Conservation (phyloP, 176 grass and related monocot genomes). For the Eragrostis curvula region DNA sequence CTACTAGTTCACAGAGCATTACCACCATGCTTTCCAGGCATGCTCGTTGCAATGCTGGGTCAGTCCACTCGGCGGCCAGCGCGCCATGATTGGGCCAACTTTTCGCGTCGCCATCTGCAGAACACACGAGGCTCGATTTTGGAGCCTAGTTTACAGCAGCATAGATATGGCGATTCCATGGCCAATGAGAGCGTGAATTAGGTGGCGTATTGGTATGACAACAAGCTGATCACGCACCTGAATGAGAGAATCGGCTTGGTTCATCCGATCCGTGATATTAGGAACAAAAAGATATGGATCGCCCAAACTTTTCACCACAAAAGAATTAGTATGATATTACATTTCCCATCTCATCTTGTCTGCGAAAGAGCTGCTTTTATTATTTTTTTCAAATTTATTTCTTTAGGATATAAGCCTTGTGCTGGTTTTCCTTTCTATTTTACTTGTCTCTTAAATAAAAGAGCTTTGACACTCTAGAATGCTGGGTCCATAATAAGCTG, state of each 20-base stretch:
- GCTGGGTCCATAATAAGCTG: no score
- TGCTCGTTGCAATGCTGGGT: constrained; percentile 50
- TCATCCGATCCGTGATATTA: not conserved
- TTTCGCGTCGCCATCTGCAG: not conserved
- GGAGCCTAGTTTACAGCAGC: not conserved
- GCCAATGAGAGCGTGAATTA: not conserved
- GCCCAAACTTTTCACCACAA: not conserved
- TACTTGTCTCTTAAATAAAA: no score
- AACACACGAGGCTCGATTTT: constrained; percentile 1
- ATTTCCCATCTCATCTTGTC: no score
- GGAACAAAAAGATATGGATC: not conserved
- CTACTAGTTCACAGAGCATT: not conserved
- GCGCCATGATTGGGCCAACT: constrained; percentile 16
- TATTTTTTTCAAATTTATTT: no score
- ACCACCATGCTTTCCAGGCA: not conserved
- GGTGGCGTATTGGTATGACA: no score
- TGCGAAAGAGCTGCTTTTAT: no score
- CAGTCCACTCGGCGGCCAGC: constrained; percentile 42
- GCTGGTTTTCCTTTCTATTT: no score
- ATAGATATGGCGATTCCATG: not conserved
- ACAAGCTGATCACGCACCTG: not conserved
- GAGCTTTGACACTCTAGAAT: no score
- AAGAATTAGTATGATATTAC: no score
- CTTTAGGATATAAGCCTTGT: no score
- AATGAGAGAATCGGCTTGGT: not conserved